Percentiles rank a stretch among this genome's conserved stretches.
Conservation (phyloP, 257 asterid genomes). For the Solanum acaule region DNA sequence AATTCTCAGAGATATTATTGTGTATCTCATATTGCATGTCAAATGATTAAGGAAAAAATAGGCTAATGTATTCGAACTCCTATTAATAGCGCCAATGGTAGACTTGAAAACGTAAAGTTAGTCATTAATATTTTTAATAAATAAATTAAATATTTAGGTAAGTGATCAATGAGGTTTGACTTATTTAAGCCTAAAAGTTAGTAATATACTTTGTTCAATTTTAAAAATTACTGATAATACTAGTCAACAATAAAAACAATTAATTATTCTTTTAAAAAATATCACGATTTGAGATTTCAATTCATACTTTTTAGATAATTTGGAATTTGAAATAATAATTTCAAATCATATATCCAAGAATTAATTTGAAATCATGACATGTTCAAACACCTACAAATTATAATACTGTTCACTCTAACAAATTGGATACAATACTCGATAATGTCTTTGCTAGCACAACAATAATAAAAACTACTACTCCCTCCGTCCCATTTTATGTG, state of each 20-base stretch:
- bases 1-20: too few relatives aligned
- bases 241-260: neutral
- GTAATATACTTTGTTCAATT: neutral
- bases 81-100: slow-evolving; percentile 38
- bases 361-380: too few relatives aligned
- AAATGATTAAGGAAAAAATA: slow-evolving; percentile 22
- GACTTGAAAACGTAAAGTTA: neutral
- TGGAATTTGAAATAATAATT: too few relatives aligned
- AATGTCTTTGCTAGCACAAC: neutral
- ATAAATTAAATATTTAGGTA: neutral
- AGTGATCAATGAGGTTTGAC: neutral
- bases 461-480: too few relatives aligned
- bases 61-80: slow-evolving; percentile 47
- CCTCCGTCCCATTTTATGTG: too few relatives aligned
- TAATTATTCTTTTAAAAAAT: neutral
- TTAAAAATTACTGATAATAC: neutral
- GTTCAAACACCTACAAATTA: too few relatives aligned
- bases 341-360: too few relatives aligned
- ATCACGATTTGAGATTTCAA: too few relatives aligned
- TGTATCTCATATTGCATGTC: too few relatives aligned
- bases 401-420: neutral
- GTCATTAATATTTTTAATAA: neutral
- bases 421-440: neutral
- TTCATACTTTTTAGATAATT: too few relatives aligned
- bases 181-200: neutral